Conservation (phyloP, 1,139 yeast genomes). For the Hyphopichia pseudoburtonii region DNA sequence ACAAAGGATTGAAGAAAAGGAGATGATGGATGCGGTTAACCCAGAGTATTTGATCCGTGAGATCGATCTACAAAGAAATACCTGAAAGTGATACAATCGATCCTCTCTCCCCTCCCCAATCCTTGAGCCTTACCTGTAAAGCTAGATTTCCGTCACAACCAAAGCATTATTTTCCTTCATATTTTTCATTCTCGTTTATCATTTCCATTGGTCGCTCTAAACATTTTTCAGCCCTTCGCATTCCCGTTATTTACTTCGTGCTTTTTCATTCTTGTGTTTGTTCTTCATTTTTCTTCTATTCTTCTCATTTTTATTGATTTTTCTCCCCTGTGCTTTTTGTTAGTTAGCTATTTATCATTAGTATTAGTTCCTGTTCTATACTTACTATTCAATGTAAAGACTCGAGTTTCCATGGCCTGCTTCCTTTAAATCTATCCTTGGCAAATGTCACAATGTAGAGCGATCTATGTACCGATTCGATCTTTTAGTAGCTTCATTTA, state of each 20-base stretch:
- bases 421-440: background rate
- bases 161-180: background rate
- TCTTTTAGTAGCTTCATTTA: background rate
- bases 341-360: background rate
- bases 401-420: background rate
- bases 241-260: background rate
- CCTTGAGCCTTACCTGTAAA: no score
- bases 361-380: background rate
- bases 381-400: no score
- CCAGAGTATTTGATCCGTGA: conserved; percentile 63
- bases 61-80: conserved; percentile 49
- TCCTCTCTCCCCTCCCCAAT: no score
- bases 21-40: conserved; percentile 66
- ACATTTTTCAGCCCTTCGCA: no score
- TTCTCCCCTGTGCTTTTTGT: background rate
- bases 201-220: background rate
- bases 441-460: no score
- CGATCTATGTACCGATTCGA: background rate
- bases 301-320: background rate
- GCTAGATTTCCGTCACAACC: no score
- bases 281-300: background rate
- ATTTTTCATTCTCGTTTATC: background rate
- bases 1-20: conserved; percentile 63
- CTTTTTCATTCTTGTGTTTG: conserved; percentile 4
- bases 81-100: no score